Evolutionary conservation across 1,139 yeast species (phyloP).

Genomic region (Kodamaea plutei): DNA sequence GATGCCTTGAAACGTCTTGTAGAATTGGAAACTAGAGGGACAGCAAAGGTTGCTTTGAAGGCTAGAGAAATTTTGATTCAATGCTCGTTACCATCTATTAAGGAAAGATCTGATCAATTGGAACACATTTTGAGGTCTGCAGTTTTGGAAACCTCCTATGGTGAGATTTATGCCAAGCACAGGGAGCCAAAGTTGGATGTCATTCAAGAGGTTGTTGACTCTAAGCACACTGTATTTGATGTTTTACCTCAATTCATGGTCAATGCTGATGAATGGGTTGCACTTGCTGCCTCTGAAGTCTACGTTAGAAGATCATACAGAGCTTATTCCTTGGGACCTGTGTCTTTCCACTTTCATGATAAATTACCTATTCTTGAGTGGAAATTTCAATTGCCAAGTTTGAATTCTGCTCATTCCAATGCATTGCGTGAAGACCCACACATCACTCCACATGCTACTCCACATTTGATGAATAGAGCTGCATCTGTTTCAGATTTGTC

Average conservation of each 20-base stretch:
- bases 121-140: slow-evolving; percentile 93
- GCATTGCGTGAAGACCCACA: slow-evolving; percentile 45
- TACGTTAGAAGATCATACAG: slow-evolving; percentile 96
- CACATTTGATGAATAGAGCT: slow-evolving; percentile 65
- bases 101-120: slow-evolving; percentile 94
- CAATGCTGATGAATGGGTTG: slow-evolving; percentile 81
- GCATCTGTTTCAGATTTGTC: slow-evolving; percentile 91
- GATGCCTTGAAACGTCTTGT: slow-evolving; percentile 73
- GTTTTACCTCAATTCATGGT: slow-evolving; percentile 88
- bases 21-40: slow-evolving; percentile 81
- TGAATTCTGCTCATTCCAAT: slow-evolving; percentile 62
- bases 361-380: slow-evolving; percentile 74
- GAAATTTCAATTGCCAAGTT: slow-evolving; percentile 84
- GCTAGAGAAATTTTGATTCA: slow-evolving; percentile 95
- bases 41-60: slow-evolving; percentile 92
- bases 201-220: slow-evolving; percentile 88
- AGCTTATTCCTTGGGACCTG: slow-evolving; percentile 83
- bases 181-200: slow-evolving; percentile 78
- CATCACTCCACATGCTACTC: slow-evolving; percentile 36
- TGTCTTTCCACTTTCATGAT: slow-evolving; percentile 59
- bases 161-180: slow-evolving; percentile 73
- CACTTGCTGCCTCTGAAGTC: slow-evolving; percentile 94
- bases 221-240: slow-evolving; percentile 93
- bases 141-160: slow-evolving; percentile 84
- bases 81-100: slow-evolving; percentile 92